Evolutionary conservation across 108 stramenopile species (phyloP), one percentile per base, ranked within the genome.

Genomic region (Pseudonitzschia multistriata): DNA sequence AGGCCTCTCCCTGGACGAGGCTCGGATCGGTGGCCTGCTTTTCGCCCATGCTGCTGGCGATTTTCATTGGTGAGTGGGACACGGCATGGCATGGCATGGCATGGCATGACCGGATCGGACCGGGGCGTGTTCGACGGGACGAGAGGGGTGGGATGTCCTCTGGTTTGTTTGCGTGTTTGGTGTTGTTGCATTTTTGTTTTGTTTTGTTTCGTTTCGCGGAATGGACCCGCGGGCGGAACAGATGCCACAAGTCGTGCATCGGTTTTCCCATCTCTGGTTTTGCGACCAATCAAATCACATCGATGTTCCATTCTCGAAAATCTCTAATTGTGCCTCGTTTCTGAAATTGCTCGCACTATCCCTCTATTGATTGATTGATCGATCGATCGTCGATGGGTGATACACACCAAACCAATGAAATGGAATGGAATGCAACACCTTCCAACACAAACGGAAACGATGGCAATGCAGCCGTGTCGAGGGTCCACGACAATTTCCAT

Each of bases 401-500:
- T n/a, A n/a, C n/a, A 17, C 47, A 15, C 11, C 54, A 53, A 22
- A 53, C 52, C 8, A 27, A 27, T 53, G 13, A 27, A 27, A 27
- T 22, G 8, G 13, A 53, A 53, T 27, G 5, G 29, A 19, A 55
- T 19, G 14, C 54, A 30, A 30, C 24, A 2, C 54, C 3, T 31
- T 55, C 21, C 21, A 10, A 55, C n/a, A 30, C 30, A 10, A 13
- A 24, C 11, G 21, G 13, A 55, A 24, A 22, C 42, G 8, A 3
- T 6, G 17, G 13, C 42, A 17, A 5, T 21, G 14, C 59, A 64
- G 79, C 81, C 13, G 64, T 66, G 15, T 77, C 72, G 31, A 78
- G 88, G 19, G 77, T 86, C 11, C 70, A 50, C 21, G 85, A 89
- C 77, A 84, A 86, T 49, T 49, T 62, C 27, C 88, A 89, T 72